Conservation (phyloP, 2,329 filamentous ascomycete species). For the Xylaria sp. region DNA sequence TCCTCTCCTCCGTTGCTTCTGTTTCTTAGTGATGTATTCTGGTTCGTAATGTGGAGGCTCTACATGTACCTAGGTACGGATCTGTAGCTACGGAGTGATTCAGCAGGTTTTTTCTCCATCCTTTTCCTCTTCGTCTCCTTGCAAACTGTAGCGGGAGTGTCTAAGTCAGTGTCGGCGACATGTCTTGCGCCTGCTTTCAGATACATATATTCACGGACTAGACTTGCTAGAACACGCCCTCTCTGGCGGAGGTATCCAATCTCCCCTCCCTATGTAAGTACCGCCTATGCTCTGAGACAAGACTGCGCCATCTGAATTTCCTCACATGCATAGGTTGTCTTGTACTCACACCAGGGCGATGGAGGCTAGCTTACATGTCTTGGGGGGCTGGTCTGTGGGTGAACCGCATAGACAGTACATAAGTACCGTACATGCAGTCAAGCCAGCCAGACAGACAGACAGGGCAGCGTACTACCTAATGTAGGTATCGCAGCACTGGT, state of each 20-base stretch:
- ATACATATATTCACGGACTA: too few relatives aligned
- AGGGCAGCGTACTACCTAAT: background rate
- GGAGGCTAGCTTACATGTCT: background rate
- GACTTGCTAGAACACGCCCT: slow-evolving; percentile 1
- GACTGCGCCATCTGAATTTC: background rate
- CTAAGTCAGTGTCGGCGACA: too few relatives aligned
- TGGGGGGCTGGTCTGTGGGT: background rate
- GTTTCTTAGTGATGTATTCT: too few relatives aligned
- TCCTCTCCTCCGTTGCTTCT: background rate
- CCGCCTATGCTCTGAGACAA: slow-evolving; percentile 11
- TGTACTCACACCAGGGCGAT: background rate
- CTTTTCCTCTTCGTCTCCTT: too few relatives aligned
- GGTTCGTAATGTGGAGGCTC: too few relatives aligned
- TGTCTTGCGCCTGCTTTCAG: too few relatives aligned
- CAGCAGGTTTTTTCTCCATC: background rate
- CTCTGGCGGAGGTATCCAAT: slow-evolving; percentile 1
- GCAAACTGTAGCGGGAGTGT: background rate
- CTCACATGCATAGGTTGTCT: background rate
- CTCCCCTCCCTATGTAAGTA: slow-evolving; percentile 3
- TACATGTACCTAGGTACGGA: too few relatives aligned
- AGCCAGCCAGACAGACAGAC: background rate
- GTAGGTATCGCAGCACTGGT: too few relatives aligned
- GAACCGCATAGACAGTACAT: background rate
- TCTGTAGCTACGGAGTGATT: background rate
- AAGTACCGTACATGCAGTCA: background rate